Base-by-base conservation (phyloP, 164 flowering plant species). In the Litsea cubeba region DNA sequence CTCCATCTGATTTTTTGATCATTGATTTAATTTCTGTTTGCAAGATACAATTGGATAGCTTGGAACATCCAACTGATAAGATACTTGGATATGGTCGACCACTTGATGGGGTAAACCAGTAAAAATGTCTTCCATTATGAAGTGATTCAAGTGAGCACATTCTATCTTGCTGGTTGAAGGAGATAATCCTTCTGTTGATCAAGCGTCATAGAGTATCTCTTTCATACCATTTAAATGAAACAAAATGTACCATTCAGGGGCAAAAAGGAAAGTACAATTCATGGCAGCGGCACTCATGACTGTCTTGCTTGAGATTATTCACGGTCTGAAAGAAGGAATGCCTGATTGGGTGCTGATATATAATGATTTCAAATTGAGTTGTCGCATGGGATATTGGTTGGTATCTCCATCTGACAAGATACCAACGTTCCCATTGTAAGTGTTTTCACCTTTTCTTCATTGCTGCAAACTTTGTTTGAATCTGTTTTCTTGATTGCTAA, bases 321-420 rank as follows among this genome's bases (percentile, higher is more conserved):
- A 85, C 54, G 97, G 87, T 74, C 78, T 96, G 54, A 92, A 88
- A 80, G 93, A 80, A 63, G 99, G 97, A 74, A 91, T 87, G 79
- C 81, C 78, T 51, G 94, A 82, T 68, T 82, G 92, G 80, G 89
- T 94, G 81, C 99, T 98, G 57, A 82, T 94, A 30, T 96, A 96
- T 30, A 30, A 30, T 87, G 99, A 96, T 87, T 96, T 90, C 89
- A 96, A 96, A 82, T 79, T 91, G 68, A 94, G 99, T 78, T 87
- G 87, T 30, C 91, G 98, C 32, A 83, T 79, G 2, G 99, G 99
- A 80, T 90, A 88, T 92, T 92, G 97, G 99, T 96, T 75, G 25
- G 50, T 72, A 35, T 67, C 75, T 75, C 50, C 54, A 66, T 54
- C 64, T 50, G 15, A 70, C 20, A 30, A 24, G 24, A 68, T n/a